These are phyloP conservation scores for Ganoderma lucidum DNA, from an alignment of 1,284 basidiomycete genomes.

Conservation along the genomic window DNA sequence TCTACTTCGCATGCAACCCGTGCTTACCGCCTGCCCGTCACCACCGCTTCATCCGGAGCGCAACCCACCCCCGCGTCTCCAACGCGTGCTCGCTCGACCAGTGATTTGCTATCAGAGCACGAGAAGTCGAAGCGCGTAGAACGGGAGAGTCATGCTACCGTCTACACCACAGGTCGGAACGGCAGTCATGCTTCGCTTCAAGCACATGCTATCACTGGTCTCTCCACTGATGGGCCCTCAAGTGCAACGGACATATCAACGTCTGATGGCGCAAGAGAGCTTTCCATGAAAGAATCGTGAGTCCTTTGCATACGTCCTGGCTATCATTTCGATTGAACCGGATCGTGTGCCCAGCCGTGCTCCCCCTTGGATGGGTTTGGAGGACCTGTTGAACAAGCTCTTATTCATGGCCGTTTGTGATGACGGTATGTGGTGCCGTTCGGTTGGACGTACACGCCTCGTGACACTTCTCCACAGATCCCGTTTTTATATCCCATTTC, in stretches of 20 bases:
- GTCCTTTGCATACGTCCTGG: constrained; percentile 16
- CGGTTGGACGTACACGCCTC: background rate
- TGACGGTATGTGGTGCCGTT: constrained; percentile 61
- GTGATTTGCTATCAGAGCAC: constrained; percentile 59
- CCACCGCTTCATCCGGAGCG: constrained; percentile 17
- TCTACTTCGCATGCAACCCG: constrained; percentile 42
- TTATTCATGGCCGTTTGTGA: constrained; percentile 70
- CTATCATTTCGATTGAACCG: background rate
- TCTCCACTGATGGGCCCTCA: constrained; percentile 20
- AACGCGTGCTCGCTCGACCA: constrained; percentile 61
- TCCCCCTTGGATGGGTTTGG: constrained; percentile 75
- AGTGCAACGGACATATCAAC: constrained; percentile 31
- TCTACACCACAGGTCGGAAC: constrained; percentile 27
- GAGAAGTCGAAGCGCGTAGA: constrained; percentile 50
- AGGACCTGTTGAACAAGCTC: constrained; percentile 79
- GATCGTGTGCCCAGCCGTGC: constrained; percentile 52
- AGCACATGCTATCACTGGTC: constrained; percentile 20
- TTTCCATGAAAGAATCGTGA: constrained; percentile 43
- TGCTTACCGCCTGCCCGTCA: constrained; percentile 30
- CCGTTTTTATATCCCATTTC: constrained; percentile 78
- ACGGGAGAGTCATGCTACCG: constrained; percentile 34
- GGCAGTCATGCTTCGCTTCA: constrained; percentile 35
- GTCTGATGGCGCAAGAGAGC: constrained; percentile 29
- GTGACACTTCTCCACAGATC: constrained; percentile 53
- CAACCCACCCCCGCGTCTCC: constrained; percentile 47